Percentiles rank a stretch among this genome's conserved stretches.
phyloP scores from a whole-genome alignment of 192 early-diverging fungal genomes.

The Coemansia sp. region DNA sequence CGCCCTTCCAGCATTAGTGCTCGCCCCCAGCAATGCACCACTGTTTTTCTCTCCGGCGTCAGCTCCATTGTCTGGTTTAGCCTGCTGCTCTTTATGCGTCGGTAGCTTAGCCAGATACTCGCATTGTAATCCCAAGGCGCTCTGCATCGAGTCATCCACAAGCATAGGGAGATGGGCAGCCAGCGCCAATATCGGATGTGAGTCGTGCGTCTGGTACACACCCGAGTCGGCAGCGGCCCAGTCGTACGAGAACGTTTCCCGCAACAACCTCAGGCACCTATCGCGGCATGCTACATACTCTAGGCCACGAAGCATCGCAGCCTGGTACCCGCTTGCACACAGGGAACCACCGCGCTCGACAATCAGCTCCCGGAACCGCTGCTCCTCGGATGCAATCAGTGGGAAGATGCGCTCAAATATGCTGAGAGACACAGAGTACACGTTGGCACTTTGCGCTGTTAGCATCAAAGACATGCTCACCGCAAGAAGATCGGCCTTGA shows the following conservation, averaged over 20 bases:
- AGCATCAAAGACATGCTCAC: slow-evolving; percentile 32
- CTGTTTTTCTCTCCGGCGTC: not conserved
- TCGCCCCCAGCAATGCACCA: not conserved
- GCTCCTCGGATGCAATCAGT: slow-evolving; percentile 7
- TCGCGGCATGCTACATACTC: slow-evolving; percentile 36
- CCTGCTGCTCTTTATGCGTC: not conserved
- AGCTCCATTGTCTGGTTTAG: not conserved
- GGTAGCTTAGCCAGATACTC: not conserved
- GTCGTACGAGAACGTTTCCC: slow-evolving; percentile 16
- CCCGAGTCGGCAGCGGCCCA: not conserved
- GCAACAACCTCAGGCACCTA: slow-evolving; percentile 30
- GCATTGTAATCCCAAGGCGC: slow-evolving; percentile 4
- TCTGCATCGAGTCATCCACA: slow-evolving; percentile 13
- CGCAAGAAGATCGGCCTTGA: slow-evolving; percentile 23
- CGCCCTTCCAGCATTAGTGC: slow-evolving; percentile 3
- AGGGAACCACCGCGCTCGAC: slow-evolving; percentile 8
- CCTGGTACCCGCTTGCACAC: slow-evolving; percentile 12
- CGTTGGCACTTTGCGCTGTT: slow-evolving; percentile 15
- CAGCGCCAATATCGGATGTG: slow-evolving; percentile 23
- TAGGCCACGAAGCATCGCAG: slow-evolving; percentile 30
- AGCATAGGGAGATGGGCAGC: slow-evolving; percentile 23
- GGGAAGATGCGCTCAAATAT: slow-evolving; percentile 45
- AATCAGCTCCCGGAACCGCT: slow-evolving; percentile 3
- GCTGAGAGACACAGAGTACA: slow-evolving; percentile 30
- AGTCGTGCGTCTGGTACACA: not conserved